Evolutionary conservation across 352 stramenopile genomes (phyloP).

Genomic region (Elongisporangium senticosum): DNA sequence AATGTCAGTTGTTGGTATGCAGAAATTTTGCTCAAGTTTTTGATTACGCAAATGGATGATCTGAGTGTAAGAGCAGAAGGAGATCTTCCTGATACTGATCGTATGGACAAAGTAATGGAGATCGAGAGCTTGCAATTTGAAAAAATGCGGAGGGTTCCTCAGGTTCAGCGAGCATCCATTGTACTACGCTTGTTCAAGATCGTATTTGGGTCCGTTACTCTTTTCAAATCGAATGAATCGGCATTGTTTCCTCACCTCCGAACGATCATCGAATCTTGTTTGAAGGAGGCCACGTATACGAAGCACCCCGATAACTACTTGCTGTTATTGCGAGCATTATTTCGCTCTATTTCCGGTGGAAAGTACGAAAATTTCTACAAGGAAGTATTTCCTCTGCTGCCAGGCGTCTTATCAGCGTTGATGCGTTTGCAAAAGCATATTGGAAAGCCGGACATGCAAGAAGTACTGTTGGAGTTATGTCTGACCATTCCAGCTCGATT

Average conservation of each 20-base stretch:
- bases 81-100: slow-evolving; percentile 72
- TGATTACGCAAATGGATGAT: slow-evolving; percentile 93
- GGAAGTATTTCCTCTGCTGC: slow-evolving; percentile 93
- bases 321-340: slow-evolving; percentile 91
- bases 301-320: slow-evolving; percentile 94
- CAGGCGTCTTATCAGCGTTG: slow-evolving; percentile 90
- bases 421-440: slow-evolving; percentile 92
- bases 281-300: slow-evolving; percentile 88
- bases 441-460: slow-evolving; percentile 76
- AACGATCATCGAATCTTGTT: slow-evolving; percentile 90
- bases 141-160: slow-evolving; percentile 62
- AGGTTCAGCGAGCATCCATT: slow-evolving; percentile 77
- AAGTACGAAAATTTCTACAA: slow-evolving; percentile 99
- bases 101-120: slow-evolving; percentile 66
- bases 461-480: slow-evolving; percentile 94
- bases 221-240: slow-evolving; percentile 96
- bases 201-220: slow-evolving; percentile 93
- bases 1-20: slow-evolving; percentile 93
- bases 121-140: slow-evolving; percentile 76
- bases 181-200: slow-evolving; percentile 94
- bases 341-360: slow-evolving; percentile 94
- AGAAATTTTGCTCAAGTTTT: slow-evolving; percentile 92
- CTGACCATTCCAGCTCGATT: slow-evolving; percentile 95
- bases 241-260: slow-evolving; percentile 92
- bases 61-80: slow-evolving; percentile 80